Evolutionary conservation across 2,329 filamentous ascomycete species (phyloP).

Genomic region (Trichoderma koningii): DNA sequence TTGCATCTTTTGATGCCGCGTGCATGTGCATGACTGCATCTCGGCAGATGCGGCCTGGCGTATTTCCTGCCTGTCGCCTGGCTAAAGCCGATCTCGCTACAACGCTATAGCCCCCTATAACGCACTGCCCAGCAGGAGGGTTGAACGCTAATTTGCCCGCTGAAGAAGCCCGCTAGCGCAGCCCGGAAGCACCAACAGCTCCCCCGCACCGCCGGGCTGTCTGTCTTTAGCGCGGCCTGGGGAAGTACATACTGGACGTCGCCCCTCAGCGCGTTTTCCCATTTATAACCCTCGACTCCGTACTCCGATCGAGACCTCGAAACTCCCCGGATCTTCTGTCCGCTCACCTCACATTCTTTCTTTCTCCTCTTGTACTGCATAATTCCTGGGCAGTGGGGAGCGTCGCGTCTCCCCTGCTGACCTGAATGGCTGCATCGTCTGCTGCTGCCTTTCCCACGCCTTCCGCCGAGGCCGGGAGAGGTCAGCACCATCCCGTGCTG

Average conservation of each 20-base stretch:
- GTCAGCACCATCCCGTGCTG: neutral
- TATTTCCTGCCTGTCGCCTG: no score
- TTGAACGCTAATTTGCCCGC: constrained; percentile 3
- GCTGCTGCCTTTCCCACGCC: constrained; percentile 12
- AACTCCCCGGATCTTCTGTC: constrained; percentile 17
- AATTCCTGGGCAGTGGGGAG: constrained; percentile 23
- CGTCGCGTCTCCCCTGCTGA: neutral
- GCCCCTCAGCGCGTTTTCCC: neutral
- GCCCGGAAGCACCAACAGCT: neutral
- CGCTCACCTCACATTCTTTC: neutral
- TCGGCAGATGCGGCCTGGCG: neutral
- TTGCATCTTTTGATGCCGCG: neutral
- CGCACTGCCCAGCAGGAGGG: neutral
- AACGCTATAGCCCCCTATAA: neutral
- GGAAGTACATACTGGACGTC: neutral
- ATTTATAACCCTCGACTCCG: constrained; percentile 22
- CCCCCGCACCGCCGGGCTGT: constrained; percentile 3
- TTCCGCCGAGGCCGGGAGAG: constrained; percentile 7
- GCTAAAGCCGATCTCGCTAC: neutral
- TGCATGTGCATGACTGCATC: neutral
- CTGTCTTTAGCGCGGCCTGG: neutral
- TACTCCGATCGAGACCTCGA: constrained; percentile 3
- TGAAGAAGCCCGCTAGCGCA: constrained; percentile 14
- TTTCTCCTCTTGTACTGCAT: no score
- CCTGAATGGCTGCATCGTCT: constrained; percentile 14